Conservation (phyloP, 1,139 yeast species). For the Candida freyschussii region DNA sequence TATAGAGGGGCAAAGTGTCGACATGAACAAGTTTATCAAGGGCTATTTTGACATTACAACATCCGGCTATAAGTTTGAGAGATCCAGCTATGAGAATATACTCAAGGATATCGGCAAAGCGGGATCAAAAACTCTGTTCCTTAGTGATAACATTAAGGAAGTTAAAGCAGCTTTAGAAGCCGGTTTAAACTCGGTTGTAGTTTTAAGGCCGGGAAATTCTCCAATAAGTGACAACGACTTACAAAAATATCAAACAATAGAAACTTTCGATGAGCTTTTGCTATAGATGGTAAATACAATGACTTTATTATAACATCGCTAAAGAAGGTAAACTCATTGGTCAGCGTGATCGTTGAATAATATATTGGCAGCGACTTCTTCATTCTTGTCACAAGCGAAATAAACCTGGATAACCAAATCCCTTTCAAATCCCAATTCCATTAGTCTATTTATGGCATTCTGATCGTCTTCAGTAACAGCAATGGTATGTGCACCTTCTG, state of each 20-base stretch:
- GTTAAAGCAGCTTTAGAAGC: slow-evolving; percentile 68
- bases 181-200: slow-evolving; percentile 57
- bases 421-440: slow-evolving; percentile 91
- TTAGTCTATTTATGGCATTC: slow-evolving; percentile 79
- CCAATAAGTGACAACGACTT: slow-evolving; percentile 34
- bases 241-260: slow-evolving; percentile 6
- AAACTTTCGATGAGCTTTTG: slow-evolving; percentile 9
- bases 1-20: slow-evolving; percentile 30
- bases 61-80: slow-evolving; percentile 66
- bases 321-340: slow-evolving; percentile 1
- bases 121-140: slow-evolving; percentile 47
- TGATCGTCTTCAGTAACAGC: slow-evolving; percentile 78
- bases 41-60: slow-evolving; percentile 86
- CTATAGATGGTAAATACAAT: not conserved
- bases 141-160: slow-evolving; percentile 71
- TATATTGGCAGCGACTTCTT: slow-evolving; percentile 92
- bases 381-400: slow-evolving; percentile 97
- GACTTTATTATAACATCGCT: not conserved
- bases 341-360: slow-evolving; percentile 41
- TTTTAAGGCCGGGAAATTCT: slow-evolving; percentile 73
- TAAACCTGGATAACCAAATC: slow-evolving; percentile 86
- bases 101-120: slow-evolving; percentile 38
- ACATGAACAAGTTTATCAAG: slow-evolving; percentile 48
- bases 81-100: slow-evolving; percentile 55
- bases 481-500: slow-evolving; percentile 34